phyloP scores from a whole-genome alignment of 495 filamentous ascomycete genomes.

The Letharia columbiana region DNA sequence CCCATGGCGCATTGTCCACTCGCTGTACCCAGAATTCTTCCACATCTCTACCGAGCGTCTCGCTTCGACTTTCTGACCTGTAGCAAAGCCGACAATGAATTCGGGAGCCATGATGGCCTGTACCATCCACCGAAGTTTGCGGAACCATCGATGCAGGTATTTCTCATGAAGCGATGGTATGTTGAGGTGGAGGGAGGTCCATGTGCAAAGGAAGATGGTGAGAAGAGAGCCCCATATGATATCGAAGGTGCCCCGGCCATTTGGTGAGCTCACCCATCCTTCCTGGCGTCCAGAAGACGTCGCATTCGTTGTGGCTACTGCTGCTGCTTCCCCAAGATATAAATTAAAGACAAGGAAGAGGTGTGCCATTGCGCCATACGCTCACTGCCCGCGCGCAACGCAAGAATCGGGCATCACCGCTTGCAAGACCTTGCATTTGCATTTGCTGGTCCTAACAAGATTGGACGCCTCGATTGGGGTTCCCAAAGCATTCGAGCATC shows the following conservation, averaged over 20 bases:
- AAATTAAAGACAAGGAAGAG: conserved; percentile 2
- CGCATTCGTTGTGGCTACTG: conserved; percentile 16
- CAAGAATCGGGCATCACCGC: conserved; percentile 10
- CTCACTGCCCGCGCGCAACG: conserved; percentile 8
- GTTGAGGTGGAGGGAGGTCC: conserved; percentile 28
- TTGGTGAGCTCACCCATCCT: conserved; percentile 28
- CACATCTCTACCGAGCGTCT: conserved; percentile 24
- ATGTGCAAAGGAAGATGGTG: conserved; percentile 31
- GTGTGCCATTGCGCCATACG: conserved; percentile 13
- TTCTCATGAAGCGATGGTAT: conserved; percentile 25
- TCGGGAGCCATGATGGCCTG: conserved; percentile 30
- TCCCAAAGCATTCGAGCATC: background rate
- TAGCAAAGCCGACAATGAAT: conserved; percentile 28
- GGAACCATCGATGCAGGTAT: conserved; percentile 21
- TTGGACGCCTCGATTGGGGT: background rate
- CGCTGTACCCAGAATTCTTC: conserved; percentile 19
- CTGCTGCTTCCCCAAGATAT: conserved; percentile 12
- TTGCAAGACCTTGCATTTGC: background rate
- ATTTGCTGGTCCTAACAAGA: background rate
- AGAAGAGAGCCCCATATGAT: conserved; percentile 29
- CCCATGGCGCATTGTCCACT: conserved; percentile 33
- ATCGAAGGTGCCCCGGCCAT: conserved; percentile 27
- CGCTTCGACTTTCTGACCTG: conserved; percentile 27
- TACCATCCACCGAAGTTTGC: conserved; percentile 29
- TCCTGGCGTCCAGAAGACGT: conserved; percentile 18